These are phyloP conservation scores for Porodaedalea pini DNA, from an alignment of 1,284 basidiomycete species.

Conservation along the genomic window DNA sequence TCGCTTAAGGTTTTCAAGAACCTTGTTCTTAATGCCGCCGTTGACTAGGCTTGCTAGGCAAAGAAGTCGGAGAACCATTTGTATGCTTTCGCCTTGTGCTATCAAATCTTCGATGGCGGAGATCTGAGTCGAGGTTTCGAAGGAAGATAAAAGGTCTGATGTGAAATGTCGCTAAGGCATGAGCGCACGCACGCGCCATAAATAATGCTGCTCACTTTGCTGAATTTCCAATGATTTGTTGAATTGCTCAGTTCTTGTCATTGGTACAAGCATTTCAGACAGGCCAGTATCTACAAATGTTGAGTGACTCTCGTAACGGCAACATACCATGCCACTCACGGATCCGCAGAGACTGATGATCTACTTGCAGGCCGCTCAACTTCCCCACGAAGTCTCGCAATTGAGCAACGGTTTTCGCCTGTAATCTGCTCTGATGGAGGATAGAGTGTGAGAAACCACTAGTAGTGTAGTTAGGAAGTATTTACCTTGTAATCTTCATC, in stretches of 20 bases:
- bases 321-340: conserved; percentile 51
- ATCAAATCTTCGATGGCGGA: conserved; percentile 84
- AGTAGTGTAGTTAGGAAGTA: conserved; percentile 24
- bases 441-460: conserved; percentile 10
- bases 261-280: conserved; percentile 85
- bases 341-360: conserved; percentile 84
- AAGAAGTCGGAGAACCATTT: conserved; percentile 73
- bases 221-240: conserved; percentile 93
- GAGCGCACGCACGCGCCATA: neutral
- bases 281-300: conserved; percentile 76
- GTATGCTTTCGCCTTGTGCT: conserved; percentile 77
- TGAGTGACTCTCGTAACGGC: neutral
- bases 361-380: conserved; percentile 85
- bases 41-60: conserved; percentile 83
- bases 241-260: conserved; percentile 87
- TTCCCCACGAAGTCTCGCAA: conserved; percentile 94
- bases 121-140: conserved; percentile 76
- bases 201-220: conserved; percentile 65
- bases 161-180: conserved; percentile 17
- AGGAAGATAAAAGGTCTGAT: conserved; percentile 86
- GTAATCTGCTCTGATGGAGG: conserved; percentile 54
- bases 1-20: conserved; percentile 84
- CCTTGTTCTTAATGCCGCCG: conserved; percentile 86
- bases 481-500: conserved; percentile 89
- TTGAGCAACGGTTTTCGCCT: conserved; percentile 90